These are phyloP conservation scores for Neofusicoccum kwambonambiense DNA, from an alignment of 2,329 filamentous ascomycete species.

Conservation along the genomic window DNA sequence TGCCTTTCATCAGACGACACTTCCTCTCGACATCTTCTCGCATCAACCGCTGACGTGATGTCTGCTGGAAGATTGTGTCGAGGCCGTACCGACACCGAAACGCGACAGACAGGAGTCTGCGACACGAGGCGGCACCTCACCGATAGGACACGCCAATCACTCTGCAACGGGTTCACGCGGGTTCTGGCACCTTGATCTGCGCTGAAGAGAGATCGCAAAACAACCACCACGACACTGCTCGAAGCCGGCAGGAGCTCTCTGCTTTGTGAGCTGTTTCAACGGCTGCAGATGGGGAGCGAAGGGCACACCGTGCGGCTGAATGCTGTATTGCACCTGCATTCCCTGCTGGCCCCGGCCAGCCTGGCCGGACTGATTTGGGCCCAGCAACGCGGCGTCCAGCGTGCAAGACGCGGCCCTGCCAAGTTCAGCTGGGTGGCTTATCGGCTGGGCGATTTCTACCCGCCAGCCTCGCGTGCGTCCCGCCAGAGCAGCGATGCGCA, in stretches of 20 bases:
- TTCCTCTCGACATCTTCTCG: background rate
- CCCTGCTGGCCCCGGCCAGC: background rate
- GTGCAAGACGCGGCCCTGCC: background rate
- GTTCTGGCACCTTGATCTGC: no score
- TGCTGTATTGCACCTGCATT: background rate
- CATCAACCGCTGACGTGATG: background rate
- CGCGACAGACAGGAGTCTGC: no score
- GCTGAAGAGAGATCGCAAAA: no score
- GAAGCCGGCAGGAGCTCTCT: no score
- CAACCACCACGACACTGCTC: no score
- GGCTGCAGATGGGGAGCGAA: no score
- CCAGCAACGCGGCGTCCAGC: background rate
- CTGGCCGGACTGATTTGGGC: background rate
- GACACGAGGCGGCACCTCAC: no score
- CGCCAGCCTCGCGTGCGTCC: background rate
- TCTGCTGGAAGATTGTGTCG: no score
- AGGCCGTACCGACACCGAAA: no score
- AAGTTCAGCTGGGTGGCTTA: slow-evolving; percentile 1
- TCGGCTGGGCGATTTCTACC: background rate
- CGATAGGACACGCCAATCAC: no score
- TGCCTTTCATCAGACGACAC: background rate
- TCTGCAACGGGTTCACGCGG: no score
- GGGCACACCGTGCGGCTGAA: background rate
- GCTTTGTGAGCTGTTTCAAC: no score
- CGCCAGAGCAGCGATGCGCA: background rate